Evolutionary conservation across 768 basidiomycete species (phyloP).

Genomic region (Boletus tomentosulus): DNA sequence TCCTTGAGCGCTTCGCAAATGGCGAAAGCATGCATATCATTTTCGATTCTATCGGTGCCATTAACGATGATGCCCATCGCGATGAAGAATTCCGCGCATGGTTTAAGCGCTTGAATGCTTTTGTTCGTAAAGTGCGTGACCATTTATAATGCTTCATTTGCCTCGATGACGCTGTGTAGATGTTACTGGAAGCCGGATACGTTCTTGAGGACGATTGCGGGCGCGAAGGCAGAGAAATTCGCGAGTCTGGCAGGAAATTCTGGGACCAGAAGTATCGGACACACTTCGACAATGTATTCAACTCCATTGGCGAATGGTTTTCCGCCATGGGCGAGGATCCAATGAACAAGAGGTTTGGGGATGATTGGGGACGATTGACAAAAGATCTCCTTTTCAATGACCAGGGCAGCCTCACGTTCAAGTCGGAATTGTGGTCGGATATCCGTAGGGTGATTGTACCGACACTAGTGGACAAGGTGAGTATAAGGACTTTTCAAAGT

Average conservation of each 20-base stretch:
- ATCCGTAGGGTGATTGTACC: conserved; percentile 82
- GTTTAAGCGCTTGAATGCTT: conserved; percentile 62
- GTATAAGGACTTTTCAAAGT: conserved; percentile 10
- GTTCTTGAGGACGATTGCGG: conserved; percentile 77
- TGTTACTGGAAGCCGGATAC: conserved; percentile 79
- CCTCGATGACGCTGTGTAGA: conserved; percentile 30
- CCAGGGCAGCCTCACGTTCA: conserved; percentile 85
- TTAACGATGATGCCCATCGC: conserved; percentile 69
- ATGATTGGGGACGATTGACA: conserved; percentile 79
- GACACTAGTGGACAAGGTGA: conserved; percentile 65
- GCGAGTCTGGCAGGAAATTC: conserved; percentile 70
- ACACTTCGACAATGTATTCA: conserved; percentile 80
- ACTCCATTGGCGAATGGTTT: conserved; percentile 74
- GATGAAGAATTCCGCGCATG: conserved; percentile 74
- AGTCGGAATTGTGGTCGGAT: conserved; percentile 85
- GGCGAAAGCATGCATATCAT: conserved; percentile 61
- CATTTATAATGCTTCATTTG: neutral
- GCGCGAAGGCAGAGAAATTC: conserved; percentile 56
- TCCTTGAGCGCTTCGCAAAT: conserved; percentile 91
- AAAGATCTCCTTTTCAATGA: conserved; percentile 73
- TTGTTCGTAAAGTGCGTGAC: conserved; percentile 54
- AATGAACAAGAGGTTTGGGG: conserved; percentile 73
- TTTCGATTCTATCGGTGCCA: conserved; percentile 61
- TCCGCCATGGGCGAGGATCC: conserved; percentile 81
- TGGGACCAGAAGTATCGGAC: conserved; percentile 69